Evolutionary conservation across 2,329 filamentous ascomycete species (phyloP).

Genomic region (Lasiodiplodia citricola): DNA sequence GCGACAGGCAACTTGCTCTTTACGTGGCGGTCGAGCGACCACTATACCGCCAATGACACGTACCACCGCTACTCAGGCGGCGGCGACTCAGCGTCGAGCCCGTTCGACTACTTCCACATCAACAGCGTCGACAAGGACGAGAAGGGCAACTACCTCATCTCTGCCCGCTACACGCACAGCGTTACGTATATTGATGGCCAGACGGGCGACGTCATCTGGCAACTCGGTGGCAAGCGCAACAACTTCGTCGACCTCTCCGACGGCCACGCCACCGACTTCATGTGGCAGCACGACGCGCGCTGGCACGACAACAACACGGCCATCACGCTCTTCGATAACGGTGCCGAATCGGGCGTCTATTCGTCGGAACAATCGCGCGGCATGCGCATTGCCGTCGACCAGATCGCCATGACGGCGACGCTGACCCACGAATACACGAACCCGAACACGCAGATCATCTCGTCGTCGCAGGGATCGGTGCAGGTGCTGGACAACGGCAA

Average conservation of each 20-base stretch:
- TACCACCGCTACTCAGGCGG: conserved; percentile 33
- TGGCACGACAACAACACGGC: conserved; percentile 38
- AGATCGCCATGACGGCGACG: conserved; percentile 50
- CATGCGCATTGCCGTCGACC: conserved; percentile 48
- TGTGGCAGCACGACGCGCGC: conserved; percentile 60
- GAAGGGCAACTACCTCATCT: conserved; percentile 34
- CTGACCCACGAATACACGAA: conserved; percentile 49
- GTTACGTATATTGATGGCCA: conserved; percentile 35
- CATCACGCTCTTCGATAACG: conserved; percentile 50
- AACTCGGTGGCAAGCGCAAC: conserved; percentile 55
- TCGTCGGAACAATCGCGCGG: conserved; percentile 34
- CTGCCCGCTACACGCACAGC: conserved; percentile 32
- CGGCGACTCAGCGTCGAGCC: conserved; percentile 38
- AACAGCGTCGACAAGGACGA: conserved; percentile 46
- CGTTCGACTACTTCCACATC: conserved; percentile 50
- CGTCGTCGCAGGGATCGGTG: conserved; percentile 49
- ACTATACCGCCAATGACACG: conserved; percentile 38
- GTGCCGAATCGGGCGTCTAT: conserved; percentile 32
- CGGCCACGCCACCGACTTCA: conserved; percentile 54
- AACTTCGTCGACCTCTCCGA: conserved; percentile 49
- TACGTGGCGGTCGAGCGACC: conserved; percentile 46
- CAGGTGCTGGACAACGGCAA: conserved; percentile 52
- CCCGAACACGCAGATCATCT: conserved; percentile 41
- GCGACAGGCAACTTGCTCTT: conserved; percentile 48
- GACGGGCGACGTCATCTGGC: conserved; percentile 57